Evolutionary conservation across 768 basidiomycete species (phyloP).

Genomic region (Russula foetens): DNA sequence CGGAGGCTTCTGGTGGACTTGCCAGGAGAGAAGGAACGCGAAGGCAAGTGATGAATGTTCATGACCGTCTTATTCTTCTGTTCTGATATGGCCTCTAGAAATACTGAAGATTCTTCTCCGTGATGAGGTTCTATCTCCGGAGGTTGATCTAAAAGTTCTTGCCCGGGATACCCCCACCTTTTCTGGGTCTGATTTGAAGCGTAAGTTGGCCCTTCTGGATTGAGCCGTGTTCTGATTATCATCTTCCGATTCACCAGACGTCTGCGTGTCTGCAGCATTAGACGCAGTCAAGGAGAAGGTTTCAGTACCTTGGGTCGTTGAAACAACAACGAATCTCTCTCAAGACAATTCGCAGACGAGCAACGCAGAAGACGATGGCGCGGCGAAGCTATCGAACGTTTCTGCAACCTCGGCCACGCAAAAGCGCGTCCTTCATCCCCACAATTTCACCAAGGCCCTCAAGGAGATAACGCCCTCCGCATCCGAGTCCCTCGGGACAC

Average conservation of each 20-base stretch:
- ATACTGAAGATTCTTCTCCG: slow-evolving; percentile 82
- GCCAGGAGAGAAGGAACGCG: slow-evolving; percentile 77
- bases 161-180: slow-evolving; percentile 75
- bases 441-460: slow-evolving; percentile 78
- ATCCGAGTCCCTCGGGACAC: slow-evolving; percentile 71
- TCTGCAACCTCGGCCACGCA: neutral
- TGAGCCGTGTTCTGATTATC: neutral
- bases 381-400: neutral
- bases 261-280: slow-evolving; percentile 88
- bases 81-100: slow-evolving; percentile 36
- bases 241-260: slow-evolving; percentile 40
- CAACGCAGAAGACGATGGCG: neutral
- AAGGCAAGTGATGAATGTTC: slow-evolving; percentile 42
- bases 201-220: slow-evolving; percentile 37
- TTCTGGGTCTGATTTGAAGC: slow-evolving; percentile 92
- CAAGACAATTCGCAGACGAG: neutral
- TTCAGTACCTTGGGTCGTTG: slow-evolving; percentile 63
- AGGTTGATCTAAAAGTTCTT: slow-evolving; percentile 51
- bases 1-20: slow-evolving; percentile 83
- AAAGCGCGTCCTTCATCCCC: slow-evolving; percentile 38
- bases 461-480: slow-evolving; percentile 87
- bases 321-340: neutral
- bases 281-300: slow-evolving; percentile 86
- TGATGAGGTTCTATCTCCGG: slow-evolving; percentile 63
- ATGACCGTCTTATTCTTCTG: neutral